Evolutionary conservation across 2,329 filamentous ascomycete species (phyloP), one percentile per base, ranked within the genome.

Genomic region (Cladosporium colombiae): DNA sequence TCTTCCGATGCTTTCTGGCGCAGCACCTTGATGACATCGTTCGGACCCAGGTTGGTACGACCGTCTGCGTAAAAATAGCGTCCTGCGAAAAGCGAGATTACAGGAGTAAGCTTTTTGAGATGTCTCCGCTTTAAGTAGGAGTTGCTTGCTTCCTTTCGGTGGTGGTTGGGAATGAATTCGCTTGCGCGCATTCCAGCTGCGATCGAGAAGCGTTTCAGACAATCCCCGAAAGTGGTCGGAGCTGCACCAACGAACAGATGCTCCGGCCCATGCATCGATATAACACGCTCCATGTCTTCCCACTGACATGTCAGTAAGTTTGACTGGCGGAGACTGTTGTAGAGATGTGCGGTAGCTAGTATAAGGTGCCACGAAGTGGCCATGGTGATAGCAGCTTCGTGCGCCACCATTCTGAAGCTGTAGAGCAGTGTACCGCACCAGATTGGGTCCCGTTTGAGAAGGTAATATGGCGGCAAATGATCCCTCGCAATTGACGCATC

Each of bases 381-480:
- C 14, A 23, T 33, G 13, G 37, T 18, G 21, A 65, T 65, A 3
- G 64, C 46, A 27, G 16, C 21, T 18, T 65, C 57, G 21, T 65
- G 52, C 7, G 58, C 58, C 23, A 46, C 25, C 27, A 62, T 53
- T 14, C 58, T 25, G 27, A 65, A 62, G 23, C 55, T 65, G 64
- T 65, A 65, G n/a, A 65, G 64, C n/a, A 65, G 46, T 5, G 56
- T 27, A 5, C 64, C 64, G 31, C 64, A 65, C 64, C 56, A 65
- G 11, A 62, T n/a, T 5, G 64, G 64, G 27, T 62, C 57, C 21
- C 64, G 37, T 44, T 44, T 10, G 37, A 44, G 37, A 44, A 44
- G 18, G 18, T 44, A 44, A 8, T 44, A 44, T 44, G 37, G 5
- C n/a, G 37, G 37, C 10, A 44, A 3, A n/a, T 33, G 31, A 10